These are phyloP conservation scores for Plenodomus biglobosus DNA, from an alignment of 2,329 filamentous ascomycete species.

Conservation along the genomic window DNA sequence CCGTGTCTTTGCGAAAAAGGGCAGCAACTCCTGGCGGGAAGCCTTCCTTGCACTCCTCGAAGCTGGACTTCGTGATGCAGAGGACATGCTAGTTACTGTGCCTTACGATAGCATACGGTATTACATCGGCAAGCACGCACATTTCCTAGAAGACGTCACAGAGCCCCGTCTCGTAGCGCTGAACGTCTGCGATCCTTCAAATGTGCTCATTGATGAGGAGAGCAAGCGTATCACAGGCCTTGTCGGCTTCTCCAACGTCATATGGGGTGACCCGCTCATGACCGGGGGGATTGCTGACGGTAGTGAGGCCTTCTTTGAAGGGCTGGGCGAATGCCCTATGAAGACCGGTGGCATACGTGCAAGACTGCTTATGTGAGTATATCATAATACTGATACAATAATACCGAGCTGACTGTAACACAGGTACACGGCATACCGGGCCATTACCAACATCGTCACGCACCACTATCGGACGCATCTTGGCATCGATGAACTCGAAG, in stretches of 20 bases:
- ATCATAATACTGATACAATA: background rate
- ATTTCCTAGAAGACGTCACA: slow-evolving; percentile 53
- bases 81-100: slow-evolving; percentile 60
- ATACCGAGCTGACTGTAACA: slow-evolving; percentile 7
- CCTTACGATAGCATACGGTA: slow-evolving; percentile 59
- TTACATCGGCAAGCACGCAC: slow-evolving; percentile 49
- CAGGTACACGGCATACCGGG: slow-evolving; percentile 51
- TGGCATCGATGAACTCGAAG: slow-evolving; percentile 47
- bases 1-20: slow-evolving; percentile 50
- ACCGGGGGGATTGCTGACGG: slow-evolving; percentile 49
- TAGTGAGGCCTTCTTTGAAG: slow-evolving; percentile 47
- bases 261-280: slow-evolving; percentile 61
- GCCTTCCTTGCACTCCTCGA: slow-evolving; percentile 57
- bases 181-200: slow-evolving; percentile 52
- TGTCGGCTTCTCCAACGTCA: slow-evolving; percentile 55
- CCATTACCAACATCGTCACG: slow-evolving; percentile 46
- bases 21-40: slow-evolving; percentile 55
- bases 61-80: slow-evolving; percentile 57
- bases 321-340: slow-evolving; percentile 45
- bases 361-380: slow-evolving; percentile 48
- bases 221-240: slow-evolving; percentile 54
- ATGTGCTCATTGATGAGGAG: slow-evolving; percentile 55
- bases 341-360: slow-evolving; percentile 34
- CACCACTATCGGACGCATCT: slow-evolving; percentile 49
- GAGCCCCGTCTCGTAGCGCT: slow-evolving; percentile 56